Conservation (phyloP, 1,139 yeast genomes). For the Debaryomycetaceae sp. region DNA sequence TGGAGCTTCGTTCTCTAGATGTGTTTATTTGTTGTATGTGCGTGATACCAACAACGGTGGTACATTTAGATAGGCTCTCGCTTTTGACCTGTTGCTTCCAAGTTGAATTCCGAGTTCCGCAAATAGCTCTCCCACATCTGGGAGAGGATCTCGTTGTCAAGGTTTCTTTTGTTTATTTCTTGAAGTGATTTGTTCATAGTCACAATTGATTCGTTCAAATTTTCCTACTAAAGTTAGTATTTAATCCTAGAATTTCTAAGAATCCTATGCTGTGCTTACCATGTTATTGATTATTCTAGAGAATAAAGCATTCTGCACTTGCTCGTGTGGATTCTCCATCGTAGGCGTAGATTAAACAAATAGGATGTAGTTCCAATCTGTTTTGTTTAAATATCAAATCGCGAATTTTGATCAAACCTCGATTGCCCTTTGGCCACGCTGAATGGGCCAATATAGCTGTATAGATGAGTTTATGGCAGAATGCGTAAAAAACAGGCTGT, state of each 20-base stretch:
- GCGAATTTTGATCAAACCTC: too few species aligned
- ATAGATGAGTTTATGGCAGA: conserved; percentile 2
- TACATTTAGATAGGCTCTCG: conserved; percentile 45
- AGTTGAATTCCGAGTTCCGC: conserved; percentile 65
- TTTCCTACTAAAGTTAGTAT: conserved; percentile 38
- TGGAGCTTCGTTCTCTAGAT: too few species aligned
- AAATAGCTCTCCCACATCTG: conserved; percentile 82
- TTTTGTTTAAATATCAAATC: too few species aligned
- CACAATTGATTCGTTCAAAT: conserved; percentile 67
- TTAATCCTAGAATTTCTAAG: not conserved
- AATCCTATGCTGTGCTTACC: conserved; percentile 36
- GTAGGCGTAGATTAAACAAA: not conserved
- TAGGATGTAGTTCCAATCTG: too few species aligned
- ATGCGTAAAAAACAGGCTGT: conserved; percentile 4
- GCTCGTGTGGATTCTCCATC: conserved; percentile 91
- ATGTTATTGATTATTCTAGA: conserved; percentile 75
- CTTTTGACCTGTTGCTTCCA: conserved; percentile 67
- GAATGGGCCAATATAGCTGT: not conserved
- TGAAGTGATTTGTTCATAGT: conserved; percentile 59
- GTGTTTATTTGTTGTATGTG: too few species aligned
- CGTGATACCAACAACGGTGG: too few species aligned
- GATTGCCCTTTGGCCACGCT: not conserved
- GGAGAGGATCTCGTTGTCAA: conserved; percentile 68
- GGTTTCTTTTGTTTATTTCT: conserved; percentile 62
- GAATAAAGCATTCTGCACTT: conserved; percentile 73